Evolutionary conservation across 345 rosid genomes (phyloP), one percentile per base, ranked within the genome.

Genomic region (Lepidium aucheri): DNA sequence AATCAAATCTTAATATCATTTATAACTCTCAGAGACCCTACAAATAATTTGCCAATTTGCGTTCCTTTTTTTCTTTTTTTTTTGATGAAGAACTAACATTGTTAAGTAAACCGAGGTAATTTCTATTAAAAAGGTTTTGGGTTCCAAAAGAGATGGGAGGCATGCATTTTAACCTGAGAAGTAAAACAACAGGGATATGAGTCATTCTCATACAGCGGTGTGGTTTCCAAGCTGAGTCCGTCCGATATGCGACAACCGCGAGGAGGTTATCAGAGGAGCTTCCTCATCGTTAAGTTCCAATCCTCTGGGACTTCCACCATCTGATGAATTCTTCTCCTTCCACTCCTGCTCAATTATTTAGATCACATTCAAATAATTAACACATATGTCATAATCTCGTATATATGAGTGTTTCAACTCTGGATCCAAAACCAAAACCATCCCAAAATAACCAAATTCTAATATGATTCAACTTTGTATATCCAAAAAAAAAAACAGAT

Each of bases 321-420:
- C 96, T 7, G 89, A 88, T 2, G 97, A 88, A 70, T 84, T 82
- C 87, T 93, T 93, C 79, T 91, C 97, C 73, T 87, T 94, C 96
- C 97, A 87, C 3, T 94, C 97, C 99, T 91, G 84, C 22, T 39
- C 36, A 53, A 16, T 46, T 12, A 45, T 57, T 53, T 45, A 8
- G 17, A 62, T n/a, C 36, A 70, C 10, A 33, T 53, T 38, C 41
- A 38, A 43, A 53, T 61, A 32, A 50, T 35, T 40, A 28, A 38
- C 9, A 43, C 2, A 14, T 35, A 34, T 10, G 9, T 47, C 20
- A 47, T 20, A 14, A 30, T 55, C 43, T 45, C 1, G 13, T 53
- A 28, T 8, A 14, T 44, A 12, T 43, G 6, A 43, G 38, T 60
- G 7, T 15, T 7, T 24, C 26, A 2, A 26, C n/a, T 59, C 50